Conservation (phyloP, 148 eudicot genomes). For the Rheum nobile region DNA sequence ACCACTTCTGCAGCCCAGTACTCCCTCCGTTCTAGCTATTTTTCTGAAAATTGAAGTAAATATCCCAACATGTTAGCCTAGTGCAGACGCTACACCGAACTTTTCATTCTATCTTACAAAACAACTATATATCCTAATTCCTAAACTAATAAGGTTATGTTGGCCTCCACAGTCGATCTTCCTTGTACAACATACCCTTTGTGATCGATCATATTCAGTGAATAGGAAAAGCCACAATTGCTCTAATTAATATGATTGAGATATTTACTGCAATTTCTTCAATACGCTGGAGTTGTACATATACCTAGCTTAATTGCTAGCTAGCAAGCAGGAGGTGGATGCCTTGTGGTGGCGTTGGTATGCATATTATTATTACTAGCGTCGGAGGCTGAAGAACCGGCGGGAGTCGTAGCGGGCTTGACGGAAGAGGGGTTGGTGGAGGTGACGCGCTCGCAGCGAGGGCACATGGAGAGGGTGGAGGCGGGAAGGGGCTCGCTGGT, state of each 20-base stretch:
- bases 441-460: slow-evolving; percentile 31
- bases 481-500: neutral
- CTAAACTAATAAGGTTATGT: too few relatives aligned
- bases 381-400: too few relatives aligned
- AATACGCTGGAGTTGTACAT: neutral
- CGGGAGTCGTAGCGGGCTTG: neutral
- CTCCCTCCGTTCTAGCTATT: too few relatives aligned
- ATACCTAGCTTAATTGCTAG: neutral
- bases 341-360: neutral
- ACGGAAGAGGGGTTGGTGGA: neutral
- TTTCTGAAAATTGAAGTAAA: too few relatives aligned
- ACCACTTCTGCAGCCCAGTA: too few relatives aligned
- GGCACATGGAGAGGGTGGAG: slow-evolving; percentile 37
- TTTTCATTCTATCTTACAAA: neutral
- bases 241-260: neutral
- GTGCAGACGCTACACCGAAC: neutral
- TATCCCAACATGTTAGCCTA: too few relatives aligned
- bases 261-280: neutral
- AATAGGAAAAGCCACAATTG: too few relatives aligned
- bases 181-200: too few relatives aligned
- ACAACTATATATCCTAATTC: too few relatives aligned
- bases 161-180: too few relatives aligned
- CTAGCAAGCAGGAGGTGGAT: too few relatives aligned
- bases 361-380: neutral
- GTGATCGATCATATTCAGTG: too few relatives aligned